A percentile compares a stretch with the other conserved stretches of the same genome.
Evolutionary conservation across 108 stramenopile species (phyloP).

Genomic region (Seminavis robusta): DNA sequence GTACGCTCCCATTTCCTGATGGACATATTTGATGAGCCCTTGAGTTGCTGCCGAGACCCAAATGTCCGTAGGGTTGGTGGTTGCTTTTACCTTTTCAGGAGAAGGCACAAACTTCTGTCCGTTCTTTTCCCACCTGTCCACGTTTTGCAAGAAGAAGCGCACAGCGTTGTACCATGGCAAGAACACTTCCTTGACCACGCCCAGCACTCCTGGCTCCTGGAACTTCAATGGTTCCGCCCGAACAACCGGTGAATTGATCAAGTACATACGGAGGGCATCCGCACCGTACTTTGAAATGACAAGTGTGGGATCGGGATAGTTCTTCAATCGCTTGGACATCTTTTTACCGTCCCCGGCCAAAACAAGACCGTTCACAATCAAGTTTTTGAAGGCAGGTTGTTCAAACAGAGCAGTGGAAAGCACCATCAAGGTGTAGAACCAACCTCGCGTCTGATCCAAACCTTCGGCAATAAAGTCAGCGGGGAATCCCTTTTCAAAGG

Average conservation of each 20-base stretch:
- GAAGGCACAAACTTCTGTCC: constrained; percentile 77
- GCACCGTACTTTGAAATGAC: constrained; percentile 96
- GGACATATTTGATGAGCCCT: constrained; percentile 95
- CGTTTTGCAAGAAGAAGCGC: constrained; percentile 95
- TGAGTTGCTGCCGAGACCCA: constrained; percentile 99
- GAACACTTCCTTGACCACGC: constrained; percentile 96
- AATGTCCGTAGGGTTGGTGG: constrained; percentile 93
- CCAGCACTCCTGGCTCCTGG: constrained; percentile 94
- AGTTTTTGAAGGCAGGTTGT: constrained; percentile 97
- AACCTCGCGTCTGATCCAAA: constrained; percentile 99
- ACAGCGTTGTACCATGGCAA: constrained; percentile 98
- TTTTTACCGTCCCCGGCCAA: constrained; percentile 97
- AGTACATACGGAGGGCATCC: constrained; percentile 98
- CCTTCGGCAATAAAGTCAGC: constrained; percentile 99
- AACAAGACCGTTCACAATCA: constrained; percentile 98
- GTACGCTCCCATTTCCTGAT: constrained; percentile 97
- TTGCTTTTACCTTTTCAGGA: constrained; percentile 66
- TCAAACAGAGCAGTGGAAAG: constrained; percentile 97
- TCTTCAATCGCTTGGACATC: constrained; percentile 99
- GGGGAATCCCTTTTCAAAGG: constrained; percentile 96
- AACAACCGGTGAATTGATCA: constrained; percentile 99
- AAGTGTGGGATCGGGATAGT: constrained; percentile 95
- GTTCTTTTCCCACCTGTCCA: constrained; percentile 74
- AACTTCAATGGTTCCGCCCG: constrained; percentile 97
- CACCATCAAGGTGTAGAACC: constrained; percentile 99